Conservation (phyloP, 805 yeast species). For the Lipomyces anomalus region DNA sequence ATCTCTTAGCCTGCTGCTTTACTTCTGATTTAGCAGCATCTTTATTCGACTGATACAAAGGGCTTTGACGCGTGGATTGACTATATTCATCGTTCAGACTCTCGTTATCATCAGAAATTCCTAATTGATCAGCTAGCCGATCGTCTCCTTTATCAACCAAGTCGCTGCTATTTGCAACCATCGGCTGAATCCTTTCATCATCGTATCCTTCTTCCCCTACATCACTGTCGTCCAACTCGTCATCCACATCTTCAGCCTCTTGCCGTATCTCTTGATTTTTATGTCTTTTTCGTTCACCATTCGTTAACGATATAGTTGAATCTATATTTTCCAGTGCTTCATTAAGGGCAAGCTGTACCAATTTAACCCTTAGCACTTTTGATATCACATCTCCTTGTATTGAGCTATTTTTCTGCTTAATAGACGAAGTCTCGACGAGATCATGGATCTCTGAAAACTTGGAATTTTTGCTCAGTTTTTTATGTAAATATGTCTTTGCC, state of each 20-base stretch:
- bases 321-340: slow-evolving; percentile 10
- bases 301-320: slow-evolving; percentile 19
- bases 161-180: background rate
- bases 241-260: background rate
- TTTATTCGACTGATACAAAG: slow-evolving; percentile 6
- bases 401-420: too few species aligned
- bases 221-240: slow-evolving; percentile 2
- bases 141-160: slow-evolving; percentile 6
- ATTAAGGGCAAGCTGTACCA: slow-evolving; percentile 18
- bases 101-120: slow-evolving; percentile 7
- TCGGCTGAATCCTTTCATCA: slow-evolving; percentile 1
- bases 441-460: too few species aligned
- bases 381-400: slow-evolving; percentile 25
- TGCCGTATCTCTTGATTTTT: background rate
- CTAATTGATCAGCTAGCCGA: too few species aligned
- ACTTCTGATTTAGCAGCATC: slow-evolving; percentile 27
- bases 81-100: too few species aligned
- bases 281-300: slow-evolving; percentile 5
- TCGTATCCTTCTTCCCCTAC: background rate
- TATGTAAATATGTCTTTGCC: too few species aligned
- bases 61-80: too few species aligned
- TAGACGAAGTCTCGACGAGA: too few species aligned
- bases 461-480: too few species aligned
- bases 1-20: slow-evolving; percentile 19
- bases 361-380: slow-evolving; percentile 22